Base-by-base conservation (phyloP, 805 yeast genomes). In the Trichomonascus vanleenenianus region DNA sequence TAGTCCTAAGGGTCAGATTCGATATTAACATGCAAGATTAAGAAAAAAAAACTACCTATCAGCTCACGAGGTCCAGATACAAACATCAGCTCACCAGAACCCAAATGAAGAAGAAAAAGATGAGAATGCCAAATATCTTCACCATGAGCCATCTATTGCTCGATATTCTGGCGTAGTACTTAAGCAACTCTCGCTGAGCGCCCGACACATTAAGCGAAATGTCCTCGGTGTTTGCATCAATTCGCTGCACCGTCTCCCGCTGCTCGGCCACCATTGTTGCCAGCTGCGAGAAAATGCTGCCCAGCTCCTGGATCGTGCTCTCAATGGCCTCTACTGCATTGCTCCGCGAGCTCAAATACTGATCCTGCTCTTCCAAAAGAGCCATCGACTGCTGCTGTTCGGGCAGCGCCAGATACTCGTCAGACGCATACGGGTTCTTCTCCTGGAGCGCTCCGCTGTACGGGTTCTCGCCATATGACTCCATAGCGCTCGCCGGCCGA, bases 221-320 rank as follows among this genome's bases (percentile, higher is more conserved):
- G 58, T 93, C 97, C 55, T 89, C 96, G 5, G 95, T 95, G 60
- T 93, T 89, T 46, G 81, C 85, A 65, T 93, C 98, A 52, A 93
- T 93, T 59, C 97, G 73, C 64, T 91, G 97, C 47, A 93, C 91
- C 12, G 84, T 85, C 57, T 93, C 98, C 35, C 97, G 91, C 66
- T 93, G 98, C 63, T 93, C 97, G 50, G 85, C 88, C 6, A 93
- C 97, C 97, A 93, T 91, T 1, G 95, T 83, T 3, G 97, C 96
- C 56, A 93, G 72, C 65, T 93, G 98, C 57, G 85, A 91, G 68
- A 93, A 93, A 49, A 93, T 72, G 42, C 85, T 83, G 37, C 98
- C 98, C 41, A 93, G 95, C 64, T 93, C 97, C 59, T 91, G 91
- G 50, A 93, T 93, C 0, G 98, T 93, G n/a, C 87, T 76, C 62